Conservation (phyloP, 257 asterid genomes). For the Solanum clarkiae region DNA sequence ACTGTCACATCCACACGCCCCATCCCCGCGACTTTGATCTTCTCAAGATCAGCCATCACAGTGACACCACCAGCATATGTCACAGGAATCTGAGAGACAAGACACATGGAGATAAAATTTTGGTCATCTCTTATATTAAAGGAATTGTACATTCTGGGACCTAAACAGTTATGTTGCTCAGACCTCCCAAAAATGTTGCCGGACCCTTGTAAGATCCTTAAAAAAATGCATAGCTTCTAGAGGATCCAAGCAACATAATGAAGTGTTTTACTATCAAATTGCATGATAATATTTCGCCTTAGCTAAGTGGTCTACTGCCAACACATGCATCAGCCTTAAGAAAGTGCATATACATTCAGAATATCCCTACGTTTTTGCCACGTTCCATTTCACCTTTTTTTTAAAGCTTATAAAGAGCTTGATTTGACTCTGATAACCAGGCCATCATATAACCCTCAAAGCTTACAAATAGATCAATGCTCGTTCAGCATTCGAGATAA, state of each 20-base stretch:
- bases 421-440: not conserved
- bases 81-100: slow-evolving; percentile 58
- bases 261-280: not conserved
- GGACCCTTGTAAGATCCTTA: not conserved
- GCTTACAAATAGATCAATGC: not conserved
- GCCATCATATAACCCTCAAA: not conserved
- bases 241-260: not conserved
- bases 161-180: not conserved
- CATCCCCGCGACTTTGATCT: slow-evolving; percentile 63
- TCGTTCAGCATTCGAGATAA: not conserved
- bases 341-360: not conserved
- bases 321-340: not conserved
- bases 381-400: not conserved
- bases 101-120: not conserved
- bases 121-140: not conserved
- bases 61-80: slow-evolving; percentile 97
- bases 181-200: not conserved
- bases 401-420: not conserved
- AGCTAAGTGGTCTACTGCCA: not conserved
- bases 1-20: slow-evolving; percentile 87
- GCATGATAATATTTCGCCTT: not conserved
- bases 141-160: not conserved
- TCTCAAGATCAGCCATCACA: slow-evolving; percentile 65
- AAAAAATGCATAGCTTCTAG: not conserved
- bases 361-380: not conserved